Evolutionary conservation across 2,329 filamentous ascomycete genomes (phyloP), one percentile per base, ranked within the genome.

Genomic region (Monilinia polystroma): DNA sequence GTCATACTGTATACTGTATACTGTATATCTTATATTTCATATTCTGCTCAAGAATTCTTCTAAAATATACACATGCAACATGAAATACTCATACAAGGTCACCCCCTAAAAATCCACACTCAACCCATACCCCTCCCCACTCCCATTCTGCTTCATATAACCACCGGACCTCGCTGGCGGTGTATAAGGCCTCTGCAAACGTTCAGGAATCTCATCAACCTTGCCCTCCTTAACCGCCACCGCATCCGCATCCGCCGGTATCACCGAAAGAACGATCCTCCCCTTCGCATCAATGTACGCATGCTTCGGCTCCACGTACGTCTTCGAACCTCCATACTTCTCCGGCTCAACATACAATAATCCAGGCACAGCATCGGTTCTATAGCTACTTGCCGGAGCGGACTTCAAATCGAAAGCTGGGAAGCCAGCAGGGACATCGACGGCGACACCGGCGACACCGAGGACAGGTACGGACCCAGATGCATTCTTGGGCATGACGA

Each of bases 401-500:
- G 35, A 29, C n/a, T 32, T 55, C 4, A 66, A 47, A 69, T 60
- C 58, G n/a, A 60, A 60, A 26, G n/a, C 26, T 4, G 32, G n/a
- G 20, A 51, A 51, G 2, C 70, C 67, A 4, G 11, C 14, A 16
- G 75, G 74, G 26, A 73, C 45, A 16, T 71, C 68, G 8, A 69
- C 66, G 11, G 76, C 72, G 55, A 77, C 71, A 49, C 76, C 76
- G 65, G 72, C 76, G 10, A 77, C 74, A 53, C 76, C 76, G 1
- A 77, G 56, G 2, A 67, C 63, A n/a, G 72, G 64, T 5, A 23
- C 53, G 6, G 58, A 68, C 68, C 75, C 76, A 54, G 75, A 74
- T 49, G 75, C 74, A 57, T 73, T 75, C 74, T 78, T 81, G 6
- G 83, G 80, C 60, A 81, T 78, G 65, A 90, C 74, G 26, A 89